Evolutionary conservation across 371 early-diverging fungal species (phyloP), one percentile per base, ranked within the genome.

Genomic region (Mucor mucedo): DNA sequence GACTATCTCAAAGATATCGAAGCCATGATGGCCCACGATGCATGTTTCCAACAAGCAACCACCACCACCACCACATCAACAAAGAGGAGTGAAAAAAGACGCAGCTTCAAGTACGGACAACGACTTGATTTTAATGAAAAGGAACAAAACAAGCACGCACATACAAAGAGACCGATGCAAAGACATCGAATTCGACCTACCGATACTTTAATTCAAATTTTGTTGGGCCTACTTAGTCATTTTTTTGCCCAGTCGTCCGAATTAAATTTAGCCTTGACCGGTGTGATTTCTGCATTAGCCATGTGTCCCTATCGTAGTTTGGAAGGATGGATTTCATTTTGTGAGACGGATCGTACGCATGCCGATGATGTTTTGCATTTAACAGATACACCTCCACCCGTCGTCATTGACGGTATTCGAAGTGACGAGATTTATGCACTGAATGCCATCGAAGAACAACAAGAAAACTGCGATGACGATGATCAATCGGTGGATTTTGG

Each of bases 221-320:
- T 92, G 40, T 73, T 91, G 38, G 78, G 73, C 9, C 71, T 89
- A 9, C 78, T 93, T 30, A 79, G 86, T 11, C 88, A 87, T 57
- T 95, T 94, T 62, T 96, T 95, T 75, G 86, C 88, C 0, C 95
- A 96, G 66, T 89, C 95, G 9, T 87, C 90, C 27, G 92, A 92
- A 48, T 85, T 95, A 59, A 97, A 97, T 72, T 65, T 97, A 67
- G 94, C 94, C 0, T 71, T 97, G 41, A 95, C 96, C 0, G 95
- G 95, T 16, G 93, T 95, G 10, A 74, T 97, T n/a, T 86, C 93
- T 3, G 91, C 92, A 5, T 73, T 97, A 53, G 91, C 90, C 1
- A 73, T 87, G 3, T 93, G 93, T 60, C 91, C 91, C 4, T 85
- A 84, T 56, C 84, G 92, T 9, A 89, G 89, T 21, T 71, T 92